Percentiles rank a stretch among this genome's conserved stretches.
Evolutionary conservation across 169 alveolate species (phyloP).

Genomic region (Eimeria nieschulzi): DNA sequence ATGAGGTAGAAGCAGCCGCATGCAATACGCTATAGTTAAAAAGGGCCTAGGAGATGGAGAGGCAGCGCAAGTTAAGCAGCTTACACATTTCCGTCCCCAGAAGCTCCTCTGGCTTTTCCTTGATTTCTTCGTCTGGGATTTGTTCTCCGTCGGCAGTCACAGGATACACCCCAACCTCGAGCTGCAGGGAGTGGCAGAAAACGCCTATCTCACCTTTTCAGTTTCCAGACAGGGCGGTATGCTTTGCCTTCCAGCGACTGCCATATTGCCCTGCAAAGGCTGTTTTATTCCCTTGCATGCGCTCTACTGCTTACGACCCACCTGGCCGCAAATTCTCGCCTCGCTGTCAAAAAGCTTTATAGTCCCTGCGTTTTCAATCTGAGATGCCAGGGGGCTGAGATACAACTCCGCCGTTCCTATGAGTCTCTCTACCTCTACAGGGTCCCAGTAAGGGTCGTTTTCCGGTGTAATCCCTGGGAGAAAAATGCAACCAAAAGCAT

Average conservation of each 20-base stretch:
- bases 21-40: no score
- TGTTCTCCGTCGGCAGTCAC: constrained; percentile 29
- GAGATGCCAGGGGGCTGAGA: constrained; percentile 48
- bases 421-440: background rate
- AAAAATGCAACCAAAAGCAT: background rate
- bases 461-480: constrained; percentile 2
- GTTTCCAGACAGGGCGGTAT: background rate
- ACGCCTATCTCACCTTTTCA: no score
- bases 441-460: constrained; percentile 69
- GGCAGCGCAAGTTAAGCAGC: background rate
- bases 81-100: constrained; percentile 29
- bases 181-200: background rate
- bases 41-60: no score
- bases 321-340: constrained; percentile 18
- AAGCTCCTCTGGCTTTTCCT: constrained; percentile 52
- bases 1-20: no score
- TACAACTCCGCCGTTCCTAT: constrained; percentile 49
- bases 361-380: constrained; percentile 27
- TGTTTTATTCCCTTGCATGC: no score
- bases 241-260: no score
- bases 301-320: no score
- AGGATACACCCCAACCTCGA: constrained; percentile 40
- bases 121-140: constrained; percentile 38
- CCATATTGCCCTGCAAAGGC: no score
- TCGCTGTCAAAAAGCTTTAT: constrained; percentile 41